Percentiles rank a stretch among this genome's conserved stretches.
Evolutionary conservation across 495 filamentous ascomycete species (phyloP).

Genomic region (Trichoderma erinaceum): DNA sequence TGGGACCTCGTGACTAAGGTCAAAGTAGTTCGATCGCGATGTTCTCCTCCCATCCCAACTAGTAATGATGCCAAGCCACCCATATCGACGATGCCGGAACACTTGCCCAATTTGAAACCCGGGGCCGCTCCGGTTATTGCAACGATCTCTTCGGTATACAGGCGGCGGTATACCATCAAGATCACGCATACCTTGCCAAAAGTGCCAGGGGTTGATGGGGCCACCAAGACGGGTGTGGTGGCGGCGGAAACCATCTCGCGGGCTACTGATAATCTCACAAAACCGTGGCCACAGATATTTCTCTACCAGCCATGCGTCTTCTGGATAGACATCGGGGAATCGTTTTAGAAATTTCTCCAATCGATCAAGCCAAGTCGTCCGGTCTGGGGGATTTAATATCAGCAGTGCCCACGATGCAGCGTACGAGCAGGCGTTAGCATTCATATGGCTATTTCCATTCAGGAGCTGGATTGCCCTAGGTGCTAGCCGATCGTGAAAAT

Average conservation of each 20-base stretch:
- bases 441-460: constrained; percentile 34
- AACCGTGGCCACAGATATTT: constrained; percentile 57
- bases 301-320: constrained; percentile 62
- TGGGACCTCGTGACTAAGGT: neutral
- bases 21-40: neutral
- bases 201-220: constrained; percentile 31
- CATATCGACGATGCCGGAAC: constrained; percentile 75
- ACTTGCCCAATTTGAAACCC: constrained; percentile 74
- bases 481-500: constrained; percentile 18
- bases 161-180: constrained; percentile 56
- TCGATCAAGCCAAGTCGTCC: constrained; percentile 35
- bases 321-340: constrained; percentile 62
- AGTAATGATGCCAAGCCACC: constrained; percentile 72
- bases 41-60: constrained; percentile 64
- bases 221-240: constrained; percentile 19
- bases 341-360: constrained; percentile 57
- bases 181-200: constrained; percentile 51
- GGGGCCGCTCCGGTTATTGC: constrained; percentile 38
- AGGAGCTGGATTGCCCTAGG: constrained; percentile 24
- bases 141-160: constrained; percentile 42
- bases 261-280: constrained; percentile 25
- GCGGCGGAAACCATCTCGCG: constrained; percentile 19
- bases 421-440: constrained; percentile 67
- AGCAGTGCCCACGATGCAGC: constrained; percentile 69
- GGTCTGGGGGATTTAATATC: constrained; percentile 49